Conservation (phyloP, 176 grass and related monocot genomes). For the Tuctoria greenei region DNA sequence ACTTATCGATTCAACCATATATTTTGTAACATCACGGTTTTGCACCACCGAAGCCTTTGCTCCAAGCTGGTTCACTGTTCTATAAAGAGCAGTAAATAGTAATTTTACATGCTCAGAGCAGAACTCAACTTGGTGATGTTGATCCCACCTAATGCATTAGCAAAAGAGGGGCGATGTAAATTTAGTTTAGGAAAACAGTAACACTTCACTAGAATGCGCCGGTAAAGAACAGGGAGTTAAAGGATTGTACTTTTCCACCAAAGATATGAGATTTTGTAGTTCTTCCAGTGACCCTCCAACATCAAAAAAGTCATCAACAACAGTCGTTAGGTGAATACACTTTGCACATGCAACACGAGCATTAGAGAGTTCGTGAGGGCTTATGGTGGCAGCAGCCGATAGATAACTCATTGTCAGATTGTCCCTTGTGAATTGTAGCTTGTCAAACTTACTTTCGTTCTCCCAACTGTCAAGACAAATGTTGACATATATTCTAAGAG, state of each 20-base stretch:
- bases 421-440: slow-evolving; percentile 60
- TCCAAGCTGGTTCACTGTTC: slow-evolving; percentile 62
- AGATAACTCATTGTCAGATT: slow-evolving; percentile 62
- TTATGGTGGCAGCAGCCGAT: slow-evolving; percentile 58
- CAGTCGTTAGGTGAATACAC: slow-evolving; percentile 51
- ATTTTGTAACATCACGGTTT: slow-evolving; percentile 44
- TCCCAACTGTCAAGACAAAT: slow-evolving; percentile 47
- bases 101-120: slow-evolving; percentile 67
- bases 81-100: slow-evolving; percentile 55
- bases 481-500: background rate
- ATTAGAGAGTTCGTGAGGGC: slow-evolving; percentile 48
- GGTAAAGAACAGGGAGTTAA: background rate
- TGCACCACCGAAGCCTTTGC: slow-evolving; percentile 56
- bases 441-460: slow-evolving; percentile 57
- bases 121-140: slow-evolving; percentile 42
- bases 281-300: slow-evolving; percentile 71
- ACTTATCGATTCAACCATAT: slow-evolving; percentile 64
- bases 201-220: background rate
- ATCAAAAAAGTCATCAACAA: slow-evolving; percentile 80
- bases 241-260: slow-evolving; percentile 55
- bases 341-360: slow-evolving; percentile 63
- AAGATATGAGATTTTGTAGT: slow-evolving; percentile 45
- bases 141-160: slow-evolving; percentile 54
- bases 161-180: too few species aligned
- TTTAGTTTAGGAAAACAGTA: too few species aligned